Evolutionary conservation across 2,329 filamentous ascomycete species (phyloP), one percentile per base, ranked within the genome.

Genomic region (Colletotrichum scovillei): DNA sequence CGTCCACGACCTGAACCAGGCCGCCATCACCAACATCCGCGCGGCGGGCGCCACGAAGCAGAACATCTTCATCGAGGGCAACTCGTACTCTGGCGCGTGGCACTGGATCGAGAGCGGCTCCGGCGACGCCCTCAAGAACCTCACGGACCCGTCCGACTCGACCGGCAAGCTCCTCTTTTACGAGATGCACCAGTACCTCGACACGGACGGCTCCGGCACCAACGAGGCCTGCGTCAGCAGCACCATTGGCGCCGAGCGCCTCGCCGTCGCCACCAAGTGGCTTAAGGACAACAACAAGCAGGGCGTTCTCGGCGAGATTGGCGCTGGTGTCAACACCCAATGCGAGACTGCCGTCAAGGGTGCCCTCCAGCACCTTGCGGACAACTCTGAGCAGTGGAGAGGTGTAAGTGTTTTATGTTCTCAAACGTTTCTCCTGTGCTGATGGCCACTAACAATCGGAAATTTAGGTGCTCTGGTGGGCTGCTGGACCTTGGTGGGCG

Each of bases 21-120:
- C 87, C 38, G 88, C 88, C 74, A 89, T 91, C 76, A 79, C 89
- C 78, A 87, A 85, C 76, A 89, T 91, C 79, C 88, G 89, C 65
- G 85, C 80, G 12, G 85, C 88, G 11, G 88, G 88, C 19, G 89
- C 89, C 16, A 89, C 82, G 1, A 79, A 78, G 32, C 84, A 86
- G 80, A 84, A 84, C 78, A 87, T 88, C 76, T 86, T 86, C 59
- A 84, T 84, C 69, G 86, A 87, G 77, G 86, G 86, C 74, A 88
- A 87, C 81, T 81, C 83, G 8, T 88, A 82, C 80, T 81, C 83
- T 1, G 86, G 86, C 42, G 86, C 86, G 8, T 87, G 85, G 81
- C 72, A 72, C 57, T 74, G 72, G 72, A 67, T 78, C 72, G 78
- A 77, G 62, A 84, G 80, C 57, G 82, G 81, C 76, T 80, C 79